A percentile compares a stretch with the other conserved stretches of the same genome.
Conservation (phyloP, 2,329 filamentous ascomycete genomes). For the Myriosclerotinia duriaeana region DNA sequence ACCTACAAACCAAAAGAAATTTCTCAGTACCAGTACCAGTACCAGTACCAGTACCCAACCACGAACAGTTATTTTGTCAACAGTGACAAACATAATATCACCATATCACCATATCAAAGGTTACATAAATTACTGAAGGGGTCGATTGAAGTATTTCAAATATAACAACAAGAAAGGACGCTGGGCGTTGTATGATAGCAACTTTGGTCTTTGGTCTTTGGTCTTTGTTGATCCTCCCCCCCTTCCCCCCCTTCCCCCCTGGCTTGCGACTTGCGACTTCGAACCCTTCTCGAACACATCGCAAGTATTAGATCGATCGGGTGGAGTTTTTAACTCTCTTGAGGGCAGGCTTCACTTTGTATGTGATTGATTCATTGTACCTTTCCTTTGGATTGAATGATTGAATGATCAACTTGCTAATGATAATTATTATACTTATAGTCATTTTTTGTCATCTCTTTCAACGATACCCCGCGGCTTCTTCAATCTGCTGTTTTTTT, state of each 20-base stretch:
- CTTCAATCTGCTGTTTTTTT: conserved; percentile 23
- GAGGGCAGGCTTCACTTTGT: conserved; percentile 8
- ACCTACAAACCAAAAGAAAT: background rate
- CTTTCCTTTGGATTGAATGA: too few relatives aligned
- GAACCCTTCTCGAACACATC: too few relatives aligned
- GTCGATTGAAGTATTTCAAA: background rate
- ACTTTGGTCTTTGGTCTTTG: background rate
- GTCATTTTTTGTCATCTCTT: conserved; percentile 26
- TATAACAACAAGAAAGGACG: background rate
- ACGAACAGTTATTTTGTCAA: background rate
- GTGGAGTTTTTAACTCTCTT: background rate
- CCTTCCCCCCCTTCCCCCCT: background rate
- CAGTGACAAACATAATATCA: too few relatives aligned
- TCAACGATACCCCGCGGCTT: conserved; percentile 37
- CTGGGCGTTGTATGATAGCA: conserved; percentile 17
- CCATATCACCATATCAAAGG: background rate
- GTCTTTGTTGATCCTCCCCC: background rate
- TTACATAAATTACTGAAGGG: background rate
- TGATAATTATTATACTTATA: conserved; percentile 2
- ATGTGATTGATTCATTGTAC: background rate
- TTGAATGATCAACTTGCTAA: conserved; percentile 6
- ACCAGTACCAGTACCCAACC: too few relatives aligned
- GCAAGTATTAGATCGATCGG: background rate
- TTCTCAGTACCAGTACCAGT: too few relatives aligned
- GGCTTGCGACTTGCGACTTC: conserved; percentile 9